Evolutionary conservation across 768 basidiomycete species (phyloP).

Genomic region (Zangia roseola): DNA sequence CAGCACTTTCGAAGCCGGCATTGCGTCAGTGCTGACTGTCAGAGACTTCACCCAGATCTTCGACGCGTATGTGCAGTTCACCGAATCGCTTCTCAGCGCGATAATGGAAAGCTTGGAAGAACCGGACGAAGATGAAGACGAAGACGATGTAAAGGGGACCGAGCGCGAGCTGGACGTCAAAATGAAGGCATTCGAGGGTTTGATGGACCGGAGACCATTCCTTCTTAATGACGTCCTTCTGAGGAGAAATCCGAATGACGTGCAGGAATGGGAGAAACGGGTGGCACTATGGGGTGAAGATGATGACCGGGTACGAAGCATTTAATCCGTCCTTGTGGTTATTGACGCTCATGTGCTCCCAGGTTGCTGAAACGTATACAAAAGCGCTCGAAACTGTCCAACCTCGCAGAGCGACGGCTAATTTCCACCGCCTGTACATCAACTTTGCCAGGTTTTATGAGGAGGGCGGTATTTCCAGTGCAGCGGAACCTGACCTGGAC

Average conservation of each 20-base stretch:
- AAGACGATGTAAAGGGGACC: slow-evolving; percentile 71
- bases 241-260: slow-evolving; percentile 93
- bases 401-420: slow-evolving; percentile 87
- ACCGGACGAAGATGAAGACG: slow-evolving; percentile 75
- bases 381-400: slow-evolving; percentile 84
- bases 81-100: slow-evolving; percentile 83
- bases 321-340: background rate
- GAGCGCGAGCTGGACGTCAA: slow-evolving; percentile 82
- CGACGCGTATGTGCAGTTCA: slow-evolving; percentile 93
- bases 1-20: slow-evolving; percentile 83
- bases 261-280: slow-evolving; percentile 99
- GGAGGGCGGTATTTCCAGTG: slow-evolving; percentile 80
- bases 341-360: slow-evolving; percentile 3
- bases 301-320: slow-evolving; percentile 74
- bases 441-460: slow-evolving; percentile 99
- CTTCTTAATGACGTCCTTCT: slow-evolving; percentile 93
- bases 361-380: slow-evolving; percentile 94
- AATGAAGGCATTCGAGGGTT: slow-evolving; percentile 90
- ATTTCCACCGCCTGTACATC: slow-evolving; percentile 85
- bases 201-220: slow-evolving; percentile 96
- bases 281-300: slow-evolving; percentile 91
- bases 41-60: slow-evolving; percentile 98
- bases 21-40: slow-evolving; percentile 83
- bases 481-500: slow-evolving; percentile 79
- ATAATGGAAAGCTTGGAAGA: slow-evolving; percentile 85